These are phyloP conservation scores for Cystobasidium pallidum DNA, from an alignment of 1,284 basidiomycete genomes.

Conservation along the genomic window DNA sequence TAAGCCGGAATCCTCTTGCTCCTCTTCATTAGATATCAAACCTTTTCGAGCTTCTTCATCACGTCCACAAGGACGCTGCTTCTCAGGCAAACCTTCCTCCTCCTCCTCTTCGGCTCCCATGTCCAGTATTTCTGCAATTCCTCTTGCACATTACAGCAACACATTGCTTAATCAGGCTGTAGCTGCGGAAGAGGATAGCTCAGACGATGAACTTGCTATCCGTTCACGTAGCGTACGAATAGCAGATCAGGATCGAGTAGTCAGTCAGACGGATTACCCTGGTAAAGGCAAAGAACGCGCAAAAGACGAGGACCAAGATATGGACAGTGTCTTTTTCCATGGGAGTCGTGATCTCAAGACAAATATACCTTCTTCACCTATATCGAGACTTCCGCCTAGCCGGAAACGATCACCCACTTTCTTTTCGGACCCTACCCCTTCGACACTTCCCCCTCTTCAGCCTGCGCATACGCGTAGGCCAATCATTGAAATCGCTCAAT, in stretches of 20 bases:
- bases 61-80: conserved; percentile 1
- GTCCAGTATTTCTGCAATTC: conserved; percentile 25
- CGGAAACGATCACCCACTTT: conserved; percentile 24
- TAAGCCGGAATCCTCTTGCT: conserved; percentile 26
- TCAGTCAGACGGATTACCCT: not conserved
- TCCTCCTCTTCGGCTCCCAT: not conserved
- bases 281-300: conserved; percentile 18
- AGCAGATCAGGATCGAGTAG: not conserved
- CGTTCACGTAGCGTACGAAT: not conserved
- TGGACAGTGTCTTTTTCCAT: not conserved
- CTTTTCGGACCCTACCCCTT: conserved; percentile 10
- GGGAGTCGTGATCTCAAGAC: not conserved
- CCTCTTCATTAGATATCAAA: conserved; percentile 2
- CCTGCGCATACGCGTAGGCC: not conserved
- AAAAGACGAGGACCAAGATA: not conserved
- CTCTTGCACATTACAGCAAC: conserved; percentile 31
- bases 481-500: conserved; percentile 4
- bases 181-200: conserved; percentile 32
- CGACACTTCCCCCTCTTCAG: not conserved
- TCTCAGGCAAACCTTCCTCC: conserved; percentile 29
- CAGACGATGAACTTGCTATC: conserved; percentile 38
- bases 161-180: conserved; percentile 25
- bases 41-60: conserved; percentile 6
- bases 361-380: conserved; percentile 15
- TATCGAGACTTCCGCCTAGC: not conserved